Evolutionary conservation across 345 rosid species (phyloP).

Genomic region (Salix arbutifolia): DNA sequence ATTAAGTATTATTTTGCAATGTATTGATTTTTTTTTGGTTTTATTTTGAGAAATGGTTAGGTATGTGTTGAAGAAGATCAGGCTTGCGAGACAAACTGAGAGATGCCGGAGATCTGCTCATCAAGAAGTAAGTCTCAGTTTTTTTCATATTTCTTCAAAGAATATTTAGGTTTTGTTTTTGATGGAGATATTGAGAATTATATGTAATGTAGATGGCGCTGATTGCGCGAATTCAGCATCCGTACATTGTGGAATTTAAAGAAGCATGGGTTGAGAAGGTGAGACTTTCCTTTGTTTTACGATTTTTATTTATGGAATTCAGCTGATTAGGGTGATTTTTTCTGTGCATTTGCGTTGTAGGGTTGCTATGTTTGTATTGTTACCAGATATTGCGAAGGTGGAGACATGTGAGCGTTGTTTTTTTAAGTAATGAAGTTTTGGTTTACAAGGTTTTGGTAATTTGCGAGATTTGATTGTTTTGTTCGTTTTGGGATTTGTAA

Average conservation of each 20-base stretch:
- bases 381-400: slow-evolving; percentile 99
- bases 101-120: slow-evolving; percentile 98
- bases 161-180: background rate
- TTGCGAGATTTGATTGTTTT: slow-evolving; percentile 1
- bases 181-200: background rate
- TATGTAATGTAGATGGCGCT: slow-evolving; percentile 72
- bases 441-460: slow-evolving; percentile 8
- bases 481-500: slow-evolving; percentile 6
- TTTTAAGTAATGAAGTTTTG: background rate
- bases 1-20: background rate
- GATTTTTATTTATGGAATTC: background rate
- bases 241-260: slow-evolving; percentile 90
- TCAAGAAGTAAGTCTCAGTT: slow-evolving; percentile 61
- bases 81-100: slow-evolving; percentile 92
- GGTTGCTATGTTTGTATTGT: slow-evolving; percentile 99
- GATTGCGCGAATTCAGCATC: slow-evolving; percentile 86
- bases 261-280: slow-evolving; percentile 99
- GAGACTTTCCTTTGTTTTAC: background rate
- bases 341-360: slow-evolving; percentile 36
- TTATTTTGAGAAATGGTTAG: slow-evolving; percentile 33
- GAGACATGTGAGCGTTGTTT: slow-evolving; percentile 82
- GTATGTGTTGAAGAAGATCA: slow-evolving; percentile 97
- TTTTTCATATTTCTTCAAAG: background rate
- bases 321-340: background rate
- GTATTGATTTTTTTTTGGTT: background rate